Evolutionary conservation across 1,139 yeast genomes (phyloP).

Genomic region (Zygosaccharomyces sapae): DNA sequence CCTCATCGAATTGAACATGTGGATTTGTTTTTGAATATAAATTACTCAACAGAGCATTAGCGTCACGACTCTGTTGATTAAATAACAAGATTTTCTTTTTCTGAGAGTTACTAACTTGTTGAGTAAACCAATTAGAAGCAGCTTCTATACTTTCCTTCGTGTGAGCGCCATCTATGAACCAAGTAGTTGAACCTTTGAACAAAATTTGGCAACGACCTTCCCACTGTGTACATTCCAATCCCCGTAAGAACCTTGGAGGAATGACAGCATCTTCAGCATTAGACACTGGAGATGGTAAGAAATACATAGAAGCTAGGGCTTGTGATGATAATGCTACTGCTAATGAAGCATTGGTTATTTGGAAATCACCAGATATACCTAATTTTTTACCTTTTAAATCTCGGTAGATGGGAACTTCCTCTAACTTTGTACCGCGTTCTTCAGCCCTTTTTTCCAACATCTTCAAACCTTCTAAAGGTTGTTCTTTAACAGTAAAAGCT

Average conservation of each 20-base stretch:
- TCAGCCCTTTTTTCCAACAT: conserved; percentile 59
- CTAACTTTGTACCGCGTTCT: conserved; percentile 54
- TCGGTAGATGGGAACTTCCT: conserved; percentile 47
- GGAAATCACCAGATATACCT: conserved; percentile 88
- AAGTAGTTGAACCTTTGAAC: conserved; percentile 48
- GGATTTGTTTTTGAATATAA: conserved; percentile 45
- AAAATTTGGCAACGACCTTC: conserved; percentile 91
- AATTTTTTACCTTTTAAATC: conserved; percentile 45
- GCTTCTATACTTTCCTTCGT: conserved; percentile 81
- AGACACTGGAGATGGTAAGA: conserved; percentile 28
- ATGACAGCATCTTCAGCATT: conserved; percentile 15
- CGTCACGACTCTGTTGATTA: conserved; percentile 93
- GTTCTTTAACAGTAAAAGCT: conserved; percentile 62
- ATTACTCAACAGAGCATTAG: conserved; percentile 54
- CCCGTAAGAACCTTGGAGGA: conserved; percentile 48
- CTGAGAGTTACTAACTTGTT: conserved; percentile 31
- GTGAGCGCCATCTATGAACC: conserved; percentile 96
- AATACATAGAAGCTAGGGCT: conserved; percentile 53
- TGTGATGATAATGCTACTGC: conserved; percentile 71
- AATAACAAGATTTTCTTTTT: conserved; percentile 55
- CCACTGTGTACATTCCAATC: conserved; percentile 73
- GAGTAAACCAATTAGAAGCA: conserved; percentile 73
- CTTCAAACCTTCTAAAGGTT: conserved; percentile 50
- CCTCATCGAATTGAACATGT: conserved; percentile 58
- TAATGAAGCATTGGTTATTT: conserved; percentile 77